Percentiles rank a stretch among this genome's conserved stretches.
These are phyloP conservation scores for Tremella yokohamensis DNA, from an alignment of 768 basidiomycete species.

Conservation along the genomic window DNA sequence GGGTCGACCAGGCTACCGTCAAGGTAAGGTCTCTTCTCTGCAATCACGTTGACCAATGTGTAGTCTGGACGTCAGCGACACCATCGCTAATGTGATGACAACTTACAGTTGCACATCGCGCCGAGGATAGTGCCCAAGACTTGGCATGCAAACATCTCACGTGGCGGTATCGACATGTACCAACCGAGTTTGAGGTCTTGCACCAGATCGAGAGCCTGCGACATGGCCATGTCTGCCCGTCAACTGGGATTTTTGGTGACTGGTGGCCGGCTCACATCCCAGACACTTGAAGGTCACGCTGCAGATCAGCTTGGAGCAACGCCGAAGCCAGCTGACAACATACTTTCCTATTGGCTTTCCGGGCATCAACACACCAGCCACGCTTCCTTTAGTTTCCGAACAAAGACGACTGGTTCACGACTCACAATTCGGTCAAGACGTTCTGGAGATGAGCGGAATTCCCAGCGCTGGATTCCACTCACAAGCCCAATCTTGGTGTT, in stretches of 20 bases:
- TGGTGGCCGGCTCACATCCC: constrained; percentile 30
- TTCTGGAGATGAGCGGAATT: constrained; percentile 33
- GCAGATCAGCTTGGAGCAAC: constrained; percentile 9
- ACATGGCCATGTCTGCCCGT: constrained; percentile 48
- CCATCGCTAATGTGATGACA: neutral
- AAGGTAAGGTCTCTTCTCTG: constrained; percentile 44
- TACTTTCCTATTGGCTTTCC: constrained; percentile 51
- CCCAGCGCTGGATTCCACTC: constrained; percentile 8
- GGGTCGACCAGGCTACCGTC: constrained; percentile 48
- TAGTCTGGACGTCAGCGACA: constrained; percentile 26
- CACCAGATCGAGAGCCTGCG: constrained; percentile 47
- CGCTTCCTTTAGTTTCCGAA: constrained; percentile 19
- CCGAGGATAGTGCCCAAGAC: constrained; percentile 49
- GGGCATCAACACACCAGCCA: constrained; percentile 49
- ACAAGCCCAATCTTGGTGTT: constrained; percentile 51
- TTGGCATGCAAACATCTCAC: constrained; percentile 50
- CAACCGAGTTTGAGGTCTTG: constrained; percentile 50
- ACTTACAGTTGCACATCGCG: constrained; percentile 46
- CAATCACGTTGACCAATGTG: constrained; percentile 46
- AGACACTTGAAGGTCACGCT: constrained; percentile 50
- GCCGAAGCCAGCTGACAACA: constrained; percentile 12
- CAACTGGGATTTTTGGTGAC: neutral
- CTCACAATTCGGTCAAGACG: constrained; percentile 52
- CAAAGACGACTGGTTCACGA: neutral
- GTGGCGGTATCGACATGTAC: constrained; percentile 43